Percentiles rank a stretch among this genome's conserved stretches.
Evolutionary conservation across 2,329 filamentous ascomycete genomes (phyloP).

Genomic region (Cytospora chrysosperma): DNA sequence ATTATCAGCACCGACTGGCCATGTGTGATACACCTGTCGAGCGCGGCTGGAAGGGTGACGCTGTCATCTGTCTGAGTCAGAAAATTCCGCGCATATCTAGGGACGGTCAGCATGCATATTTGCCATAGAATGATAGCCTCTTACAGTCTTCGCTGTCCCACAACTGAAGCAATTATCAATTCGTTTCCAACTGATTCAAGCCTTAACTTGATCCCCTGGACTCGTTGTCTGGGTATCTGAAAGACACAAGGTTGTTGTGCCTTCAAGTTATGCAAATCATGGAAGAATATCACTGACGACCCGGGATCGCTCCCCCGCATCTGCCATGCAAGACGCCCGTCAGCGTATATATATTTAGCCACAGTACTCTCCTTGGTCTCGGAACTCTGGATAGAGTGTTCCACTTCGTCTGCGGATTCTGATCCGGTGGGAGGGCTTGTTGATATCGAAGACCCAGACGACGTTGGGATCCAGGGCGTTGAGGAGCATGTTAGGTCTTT

Average conservation of each 20-base stretch:
- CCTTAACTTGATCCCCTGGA: not conserved
- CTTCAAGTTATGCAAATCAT: not conserved
- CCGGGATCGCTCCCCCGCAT: not conserved
- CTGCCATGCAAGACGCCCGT: slow-evolving; percentile 12
- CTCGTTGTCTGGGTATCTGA: not conserved
- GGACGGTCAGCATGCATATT: not conserved
- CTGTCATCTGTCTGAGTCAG: not conserved
- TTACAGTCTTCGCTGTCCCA: slow-evolving; percentile 7
- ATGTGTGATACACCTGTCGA: not conserved
- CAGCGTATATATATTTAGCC: not conserved
- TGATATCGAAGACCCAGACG: too few relatives aligned
- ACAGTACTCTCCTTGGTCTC: not conserved
- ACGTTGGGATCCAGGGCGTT: too few relatives aligned
- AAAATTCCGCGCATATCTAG: slow-evolving; percentile 4
- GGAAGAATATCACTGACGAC: not conserved
- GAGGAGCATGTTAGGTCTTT: not conserved
- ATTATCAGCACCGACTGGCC: not conserved
- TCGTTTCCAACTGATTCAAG: slow-evolving; percentile 4
- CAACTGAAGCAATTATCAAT: not conserved
- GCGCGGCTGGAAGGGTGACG: not conserved
- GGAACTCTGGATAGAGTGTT: not conserved
- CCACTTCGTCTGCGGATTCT: too few relatives aligned
- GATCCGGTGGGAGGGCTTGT: too few relatives aligned
- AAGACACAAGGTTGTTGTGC: not conserved
- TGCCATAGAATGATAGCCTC: not conserved